Conservation (phyloP, 345 rosid genomes). For the Carallia brachiata region DNA sequence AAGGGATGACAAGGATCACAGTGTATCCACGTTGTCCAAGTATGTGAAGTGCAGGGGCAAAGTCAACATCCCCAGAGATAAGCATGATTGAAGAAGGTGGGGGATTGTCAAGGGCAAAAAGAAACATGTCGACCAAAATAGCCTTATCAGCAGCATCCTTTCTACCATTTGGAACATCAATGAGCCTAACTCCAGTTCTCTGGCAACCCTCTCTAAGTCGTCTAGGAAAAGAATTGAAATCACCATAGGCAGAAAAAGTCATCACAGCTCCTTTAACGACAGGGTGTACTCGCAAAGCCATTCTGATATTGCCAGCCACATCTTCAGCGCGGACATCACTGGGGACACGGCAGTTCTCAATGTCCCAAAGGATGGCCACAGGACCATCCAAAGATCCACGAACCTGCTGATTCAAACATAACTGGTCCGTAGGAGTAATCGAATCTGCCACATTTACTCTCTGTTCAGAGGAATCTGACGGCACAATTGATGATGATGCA, state of each 20-base stretch:
- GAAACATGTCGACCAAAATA: constrained; percentile 90
- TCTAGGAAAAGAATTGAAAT: constrained; percentile 90
- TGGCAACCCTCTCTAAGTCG: constrained; percentile 96
- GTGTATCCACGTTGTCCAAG: constrained; percentile 92
- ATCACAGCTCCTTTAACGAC: constrained; percentile 69
- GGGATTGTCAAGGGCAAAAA: constrained; percentile 85
- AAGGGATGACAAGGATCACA: constrained; percentile 83
- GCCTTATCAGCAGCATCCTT: constrained; percentile 99
- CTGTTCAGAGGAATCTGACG: constrained; percentile 11
- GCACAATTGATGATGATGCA: constrained; percentile 11
- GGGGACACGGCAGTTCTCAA: constrained; percentile 90
- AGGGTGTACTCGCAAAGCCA: constrained; percentile 88
- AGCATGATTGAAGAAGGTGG: constrained; percentile 86
- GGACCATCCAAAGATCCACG: constrained; percentile 56
- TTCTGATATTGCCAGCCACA: constrained; percentile 84
- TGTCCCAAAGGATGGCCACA: constrained; percentile 90
- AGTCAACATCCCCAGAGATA: constrained; percentile 96
- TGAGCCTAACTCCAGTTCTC: constrained; percentile 89
- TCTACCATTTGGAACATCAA: constrained; percentile 95
- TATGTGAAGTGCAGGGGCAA: constrained; percentile 91
- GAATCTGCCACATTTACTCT: constrained; percentile 25
- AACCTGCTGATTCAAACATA: constrained; percentile 31
- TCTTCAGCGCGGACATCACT: constrained; percentile 92
- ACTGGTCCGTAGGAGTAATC: constrained; percentile 29
- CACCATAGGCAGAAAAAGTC: constrained; percentile 90